Evolutionary conservation across 2,329 filamentous ascomycete species (phyloP), one percentile per base, ranked within the genome.

Genomic region (Fusarium beomiforme): DNA sequence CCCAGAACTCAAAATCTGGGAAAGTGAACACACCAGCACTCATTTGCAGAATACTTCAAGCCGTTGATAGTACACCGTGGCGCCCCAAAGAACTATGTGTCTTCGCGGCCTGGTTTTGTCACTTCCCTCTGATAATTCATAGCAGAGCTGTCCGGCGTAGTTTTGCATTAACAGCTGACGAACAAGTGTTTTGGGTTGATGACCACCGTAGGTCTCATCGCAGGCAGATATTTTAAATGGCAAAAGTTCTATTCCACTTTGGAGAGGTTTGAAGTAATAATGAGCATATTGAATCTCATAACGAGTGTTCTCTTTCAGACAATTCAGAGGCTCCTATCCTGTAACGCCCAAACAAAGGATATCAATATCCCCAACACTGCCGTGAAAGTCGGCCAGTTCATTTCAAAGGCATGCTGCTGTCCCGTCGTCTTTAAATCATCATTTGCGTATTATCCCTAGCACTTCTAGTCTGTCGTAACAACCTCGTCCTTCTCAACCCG

Each of bases 401-500:
- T 64, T 54, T 59, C 63, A 60, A 64, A 68, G 46, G 44, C 51
- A 67, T 68, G 51, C 46, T 47, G 50, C 60, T 53, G 31, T 68
- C 67, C 47, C 47, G 42, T 59, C 43, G 54, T 61, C 49, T 59
- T 59, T 36, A 44, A 50, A 29, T 65, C 46, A 31, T 61, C 66
- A 50, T 57, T 46, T 26, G 47, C 43, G 44, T 53, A 21, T 43
- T 51, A 53, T 42, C 33, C 37, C 24, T 23, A 37, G 39, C 47
- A 44, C 34, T 6, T 31, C 49, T 61, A 76, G 42, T 61, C 69
- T 51, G 61, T 84, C 16, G 88, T 85, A 53, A 96, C 87, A 29
- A 91, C 82, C 77, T 92, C 84, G 77, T 97, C 94, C 76, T 95
- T 90, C 81, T 97, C 94, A 69, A 98, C 89, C 19, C 59, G 74